These are phyloP conservation scores for Solanum clarkiae DNA, from an alignment of 257 asterid genomes.

Conservation along the genomic window DNA sequence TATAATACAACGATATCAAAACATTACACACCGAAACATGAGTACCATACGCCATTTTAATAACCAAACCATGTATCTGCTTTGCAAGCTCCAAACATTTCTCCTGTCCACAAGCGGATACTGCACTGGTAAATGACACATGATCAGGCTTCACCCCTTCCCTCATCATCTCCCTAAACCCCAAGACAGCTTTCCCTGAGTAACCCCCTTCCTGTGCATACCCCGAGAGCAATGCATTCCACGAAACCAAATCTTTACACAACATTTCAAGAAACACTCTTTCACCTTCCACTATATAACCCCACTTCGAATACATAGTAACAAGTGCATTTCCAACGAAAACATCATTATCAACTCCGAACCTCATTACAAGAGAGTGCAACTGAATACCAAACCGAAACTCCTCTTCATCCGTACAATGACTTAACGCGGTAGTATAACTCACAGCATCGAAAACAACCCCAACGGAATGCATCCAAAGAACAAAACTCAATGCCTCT, in stretches of 20 bases:
- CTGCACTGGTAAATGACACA: slow-evolving; percentile 59
- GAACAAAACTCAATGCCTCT: slow-evolving; percentile 47
- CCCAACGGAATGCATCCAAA: slow-evolving; percentile 44
- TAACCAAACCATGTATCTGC: slow-evolving; percentile 49
- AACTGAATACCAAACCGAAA: slow-evolving; percentile 48
- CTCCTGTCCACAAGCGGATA: slow-evolving; percentile 79
- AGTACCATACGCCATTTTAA: slow-evolving; percentile 41
- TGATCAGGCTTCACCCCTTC: slow-evolving; percentile 48
- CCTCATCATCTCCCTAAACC: slow-evolving; percentile 49
- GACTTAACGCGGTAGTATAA: slow-evolving; percentile 50
- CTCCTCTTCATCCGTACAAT: slow-evolving; percentile 43
- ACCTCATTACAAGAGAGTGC: slow-evolving; percentile 44
- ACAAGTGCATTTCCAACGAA: slow-evolving; percentile 74
- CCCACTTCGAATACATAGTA: slow-evolving; percentile 64
- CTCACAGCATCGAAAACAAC: slow-evolving; percentile 59
- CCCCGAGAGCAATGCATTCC: slow-evolving; percentile 87
- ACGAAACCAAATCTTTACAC: slow-evolving; percentile 63
- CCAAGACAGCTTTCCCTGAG: slow-evolving; percentile 38
- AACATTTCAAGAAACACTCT: slow-evolving; percentile 47
- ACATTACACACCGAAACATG: slow-evolving; percentile 79
- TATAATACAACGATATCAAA: slow-evolving; percentile 65
- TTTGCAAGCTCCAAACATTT: slow-evolving; percentile 48
- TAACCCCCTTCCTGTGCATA: slow-evolving; percentile 66
- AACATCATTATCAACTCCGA: slow-evolving; percentile 38
- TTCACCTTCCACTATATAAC: slow-evolving; percentile 39